These are phyloP conservation scores for Poa pratensis DNA, from an alignment of 176 grass and related monocot genomes.

Conservation along the genomic window DNA sequence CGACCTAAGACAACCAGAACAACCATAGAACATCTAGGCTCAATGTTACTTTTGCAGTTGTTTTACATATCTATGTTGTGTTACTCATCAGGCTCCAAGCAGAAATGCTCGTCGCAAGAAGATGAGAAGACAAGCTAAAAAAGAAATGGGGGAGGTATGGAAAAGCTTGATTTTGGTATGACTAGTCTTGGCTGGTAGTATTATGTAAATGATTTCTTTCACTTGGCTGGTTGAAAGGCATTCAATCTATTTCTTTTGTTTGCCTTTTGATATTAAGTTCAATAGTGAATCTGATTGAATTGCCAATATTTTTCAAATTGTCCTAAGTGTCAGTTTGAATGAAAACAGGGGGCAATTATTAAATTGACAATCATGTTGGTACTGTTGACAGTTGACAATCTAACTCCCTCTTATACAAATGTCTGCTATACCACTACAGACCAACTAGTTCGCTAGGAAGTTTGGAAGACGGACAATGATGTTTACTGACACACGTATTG, in stretches of 20 bases:
- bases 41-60: conserved; percentile 15
- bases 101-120: conserved; percentile 18
- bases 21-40: no score
- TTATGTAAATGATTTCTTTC: conserved; percentile 3
- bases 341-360: not conserved
- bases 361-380: not conserved
- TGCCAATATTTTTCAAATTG: not conserved
- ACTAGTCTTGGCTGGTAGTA: not conserved
- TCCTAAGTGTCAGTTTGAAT: no score
- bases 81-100: not conserved
- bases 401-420: not conserved
- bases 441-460: not conserved
- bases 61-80: not conserved
- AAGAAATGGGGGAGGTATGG: not conserved
- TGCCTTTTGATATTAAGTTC: not conserved
- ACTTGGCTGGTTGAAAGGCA: not conserved
- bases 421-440: not conserved
- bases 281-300: not conserved
- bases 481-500: conserved; percentile 18
- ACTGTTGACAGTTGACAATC: not conserved
- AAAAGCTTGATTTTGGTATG: not conserved
- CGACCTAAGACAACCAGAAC: no score
- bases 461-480: not conserved
- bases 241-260: not conserved
- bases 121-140: not conserved